Base-by-base conservation (phyloP, 2,329 filamentous ascomycete genomes). In the Neofusicoccum ribis region DNA sequence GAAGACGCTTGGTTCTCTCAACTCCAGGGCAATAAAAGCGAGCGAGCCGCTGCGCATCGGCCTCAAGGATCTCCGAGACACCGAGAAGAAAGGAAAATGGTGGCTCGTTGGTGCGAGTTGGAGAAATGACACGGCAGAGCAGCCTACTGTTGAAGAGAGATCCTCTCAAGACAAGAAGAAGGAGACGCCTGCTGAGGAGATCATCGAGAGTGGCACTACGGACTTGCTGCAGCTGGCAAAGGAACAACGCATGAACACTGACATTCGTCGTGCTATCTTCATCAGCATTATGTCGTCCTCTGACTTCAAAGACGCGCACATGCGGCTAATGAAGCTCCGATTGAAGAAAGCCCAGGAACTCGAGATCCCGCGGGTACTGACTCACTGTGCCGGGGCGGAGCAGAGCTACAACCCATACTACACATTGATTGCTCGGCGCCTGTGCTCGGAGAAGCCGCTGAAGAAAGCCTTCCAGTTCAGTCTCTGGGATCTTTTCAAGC, bases 41-140 rank as follows among this genome's bases (percentile, higher is more conserved):
- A 89, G 87, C 3, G 91, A 96, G 67, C 92, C 95, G 3, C 84
- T 99, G 66, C 88, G 92, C 8, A 89, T 97, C 65, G 88, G 91
- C 11, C 83, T 97, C 3, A 83, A 85, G 43, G 95, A 99, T 72
- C 91, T 99, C 60, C 88, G 88, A 68, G 87, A 93, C 67, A 89
- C 90, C 0, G 91, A 94, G 46, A 94, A 91, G 74, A 91, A 89
- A 74, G 95, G 95, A 0, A 97, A 97, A 80, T 99, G 95, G 95
- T 99, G 95, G 95, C 86, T 98, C 20, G 91, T 98, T 5, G 95
- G 95, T 60, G 94, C 95, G n/a, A 97, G 93, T 77, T 97, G 94
- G 87, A 82, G 81, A 46, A 75, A 83, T 66, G 69, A 77, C 17
- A 70, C 65, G 12, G 79, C 80, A 17, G 70, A 68, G n/a, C 76